phyloP scores from a whole-genome alignment of 495 filamentous ascomycete genomes.

The Aspergillus ostianus region DNA sequence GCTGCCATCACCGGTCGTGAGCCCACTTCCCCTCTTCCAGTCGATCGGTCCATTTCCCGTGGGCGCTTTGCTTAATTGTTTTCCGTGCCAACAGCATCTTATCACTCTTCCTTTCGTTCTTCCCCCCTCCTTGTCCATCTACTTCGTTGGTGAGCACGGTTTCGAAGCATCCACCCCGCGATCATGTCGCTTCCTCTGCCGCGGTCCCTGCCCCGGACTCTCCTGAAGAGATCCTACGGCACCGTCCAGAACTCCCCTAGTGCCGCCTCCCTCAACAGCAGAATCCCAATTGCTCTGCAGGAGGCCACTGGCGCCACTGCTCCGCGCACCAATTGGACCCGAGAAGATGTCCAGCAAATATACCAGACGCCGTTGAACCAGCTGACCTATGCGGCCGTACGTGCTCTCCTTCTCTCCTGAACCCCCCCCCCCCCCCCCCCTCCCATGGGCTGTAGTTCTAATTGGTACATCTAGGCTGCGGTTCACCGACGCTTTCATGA shows the following conservation, averaged over 20 bases:
- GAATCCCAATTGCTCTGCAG: conserved; percentile 41
- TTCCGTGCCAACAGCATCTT: neutral
- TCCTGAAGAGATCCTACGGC: conserved; percentile 39
- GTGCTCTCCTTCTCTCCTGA: conserved; percentile 17
- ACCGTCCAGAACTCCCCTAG: conserved; percentile 42
- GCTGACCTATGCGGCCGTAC: conserved; percentile 69
- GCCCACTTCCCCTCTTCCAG: neutral
- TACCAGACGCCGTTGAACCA: conserved; percentile 78
- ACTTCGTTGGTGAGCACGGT: neutral
- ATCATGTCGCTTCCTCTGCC: conserved; percentile 32
- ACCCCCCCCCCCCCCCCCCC: too few species aligned
- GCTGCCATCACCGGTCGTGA: neutral
- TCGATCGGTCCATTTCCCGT: neutral
- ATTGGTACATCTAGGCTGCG: conserved; percentile 48
- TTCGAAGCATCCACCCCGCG: neutral
- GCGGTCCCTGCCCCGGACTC: conserved; percentile 29
- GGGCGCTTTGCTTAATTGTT: neutral
- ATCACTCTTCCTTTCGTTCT: neutral
- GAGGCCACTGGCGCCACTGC: conserved; percentile 55
- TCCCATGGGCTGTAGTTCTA: neutral
- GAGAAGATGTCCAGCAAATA: conserved; percentile 70
- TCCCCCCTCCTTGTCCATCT: neutral
- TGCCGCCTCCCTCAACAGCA: conserved; percentile 30
- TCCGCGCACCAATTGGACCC: conserved; percentile 72
- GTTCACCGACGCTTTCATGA: conserved; percentile 80